Conservation (phyloP, 2,329 filamentous ascomycete genomes). For the Camptophora hylomeconis region DNA sequence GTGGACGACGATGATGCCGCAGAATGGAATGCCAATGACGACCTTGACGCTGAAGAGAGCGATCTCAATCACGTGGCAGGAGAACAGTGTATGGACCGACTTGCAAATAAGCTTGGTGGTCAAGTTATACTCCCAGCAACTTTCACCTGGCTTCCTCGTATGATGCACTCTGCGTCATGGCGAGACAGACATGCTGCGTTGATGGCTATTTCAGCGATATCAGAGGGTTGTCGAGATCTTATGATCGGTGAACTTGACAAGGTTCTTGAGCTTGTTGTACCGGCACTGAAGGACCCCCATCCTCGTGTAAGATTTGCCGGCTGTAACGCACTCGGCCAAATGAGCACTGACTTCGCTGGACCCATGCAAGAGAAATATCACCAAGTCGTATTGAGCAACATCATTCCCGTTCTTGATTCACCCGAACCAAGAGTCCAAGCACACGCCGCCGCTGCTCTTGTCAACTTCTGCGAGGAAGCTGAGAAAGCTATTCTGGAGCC, state of each 20-base stretch:
- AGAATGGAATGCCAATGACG: slow-evolving; percentile 87
- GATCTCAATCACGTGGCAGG: slow-evolving; percentile 95
- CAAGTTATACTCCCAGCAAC: slow-evolving; percentile 82
- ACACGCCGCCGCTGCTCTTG: slow-evolving; percentile 89
- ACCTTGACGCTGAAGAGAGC: slow-evolving; percentile 90
- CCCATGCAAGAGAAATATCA: slow-evolving; percentile 98
- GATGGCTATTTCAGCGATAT: slow-evolving; percentile 98
- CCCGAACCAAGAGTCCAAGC: slow-evolving; percentile 89
- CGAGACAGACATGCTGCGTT: slow-evolving; percentile 89
- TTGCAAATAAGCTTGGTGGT: slow-evolving; percentile 96
- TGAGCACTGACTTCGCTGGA: slow-evolving; percentile 98
- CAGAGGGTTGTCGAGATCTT: slow-evolving; percentile 86
- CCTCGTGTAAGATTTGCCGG: slow-evolving; percentile 93
- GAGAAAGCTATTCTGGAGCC: slow-evolving; percentile 85
- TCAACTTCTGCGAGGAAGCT: slow-evolving; percentile 98
- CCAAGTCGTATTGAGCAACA: slow-evolving; percentile 70
- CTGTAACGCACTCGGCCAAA: slow-evolving; percentile 96
- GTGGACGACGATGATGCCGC: slow-evolving; percentile 86
- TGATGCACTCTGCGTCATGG: slow-evolving; percentile 95
- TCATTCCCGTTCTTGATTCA: slow-evolving; percentile 83
- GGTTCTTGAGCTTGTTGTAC: slow-evolving; percentile 87
- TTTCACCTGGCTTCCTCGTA: slow-evolving; percentile 91
- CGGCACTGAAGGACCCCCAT: slow-evolving; percentile 77
- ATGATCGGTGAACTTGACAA: slow-evolving; percentile 94
- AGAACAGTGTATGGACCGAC: slow-evolving; percentile 94